Percentiles rank a stretch among this genome's conserved stretches.
Evolutionary conservation across 1,284 basidiomycete species (phyloP).

Genomic region (Schizophyllum amplum): DNA sequence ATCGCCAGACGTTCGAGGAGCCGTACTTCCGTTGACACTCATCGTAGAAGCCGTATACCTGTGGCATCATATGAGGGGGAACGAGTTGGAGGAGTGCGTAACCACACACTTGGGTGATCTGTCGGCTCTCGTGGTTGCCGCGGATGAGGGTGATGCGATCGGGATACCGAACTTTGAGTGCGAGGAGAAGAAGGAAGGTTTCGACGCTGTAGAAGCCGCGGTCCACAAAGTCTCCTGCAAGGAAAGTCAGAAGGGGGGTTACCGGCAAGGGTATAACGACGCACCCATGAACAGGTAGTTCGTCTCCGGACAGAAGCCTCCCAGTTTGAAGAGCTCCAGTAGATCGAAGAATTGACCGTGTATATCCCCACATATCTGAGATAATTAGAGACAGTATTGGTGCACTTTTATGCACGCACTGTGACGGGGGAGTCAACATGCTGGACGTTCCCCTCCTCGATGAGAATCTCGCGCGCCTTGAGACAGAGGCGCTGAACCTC

Average conservation of each 20-base stretch:
- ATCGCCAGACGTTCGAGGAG: slow-evolving; percentile 92
- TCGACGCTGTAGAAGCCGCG: slow-evolving; percentile 97
- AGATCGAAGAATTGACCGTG: slow-evolving; percentile 98
- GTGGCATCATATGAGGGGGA: slow-evolving; percentile 20
- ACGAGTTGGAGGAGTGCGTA: background rate
- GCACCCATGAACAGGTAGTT: slow-evolving; percentile 98
- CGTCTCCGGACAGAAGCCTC: slow-evolving; percentile 91
- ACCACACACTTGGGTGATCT: slow-evolving; percentile 58
- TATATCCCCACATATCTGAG: slow-evolving; percentile 95
- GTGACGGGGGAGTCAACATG: slow-evolving; percentile 95
- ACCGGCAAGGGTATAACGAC: slow-evolving; percentile 19
- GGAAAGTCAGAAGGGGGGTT: slow-evolving; percentile 1
- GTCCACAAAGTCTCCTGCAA: slow-evolving; percentile 87
- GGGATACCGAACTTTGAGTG: slow-evolving; percentile 95
- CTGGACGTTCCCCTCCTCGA: slow-evolving; percentile 97
- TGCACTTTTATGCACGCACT: slow-evolving; percentile 37
- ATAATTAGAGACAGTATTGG: slow-evolving; percentile 9
- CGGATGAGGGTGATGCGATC: slow-evolving; percentile 96
- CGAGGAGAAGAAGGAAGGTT: slow-evolving; percentile 90
- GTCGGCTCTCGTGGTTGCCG: slow-evolving; percentile 98
- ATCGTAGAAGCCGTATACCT: slow-evolving; percentile 99
- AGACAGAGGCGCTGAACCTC: slow-evolving; percentile 90
- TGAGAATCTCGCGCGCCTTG: slow-evolving; percentile 92
- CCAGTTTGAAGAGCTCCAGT: slow-evolving; percentile 94
- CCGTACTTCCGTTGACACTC: slow-evolving; percentile 98